phyloP scores from a whole-genome alignment of 805 yeast species.

The Metschnikowia colocasiae region DNA sequence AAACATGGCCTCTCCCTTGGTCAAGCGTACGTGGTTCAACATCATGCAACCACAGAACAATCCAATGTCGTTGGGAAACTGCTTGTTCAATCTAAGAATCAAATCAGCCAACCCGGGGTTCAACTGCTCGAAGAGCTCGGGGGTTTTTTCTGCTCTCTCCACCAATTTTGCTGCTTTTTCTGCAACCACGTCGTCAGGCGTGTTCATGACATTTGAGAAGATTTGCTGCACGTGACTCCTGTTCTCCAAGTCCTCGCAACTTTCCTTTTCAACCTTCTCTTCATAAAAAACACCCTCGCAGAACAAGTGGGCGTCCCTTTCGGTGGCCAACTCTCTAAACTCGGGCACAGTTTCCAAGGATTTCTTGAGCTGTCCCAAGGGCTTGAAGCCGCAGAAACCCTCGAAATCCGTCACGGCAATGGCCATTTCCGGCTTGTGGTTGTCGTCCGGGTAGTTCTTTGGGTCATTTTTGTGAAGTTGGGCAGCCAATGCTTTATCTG shows the following conservation, averaged over 20 bases:
- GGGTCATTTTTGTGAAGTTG: constrained; percentile 81
- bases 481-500: constrained; percentile 81
- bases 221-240: constrained; percentile 67
- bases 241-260: constrained; percentile 51
- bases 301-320: constrained; percentile 53
- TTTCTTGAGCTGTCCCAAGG: constrained; percentile 69
- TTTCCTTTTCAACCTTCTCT: constrained; percentile 43
- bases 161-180: constrained; percentile 63
- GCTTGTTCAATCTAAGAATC: constrained; percentile 72
- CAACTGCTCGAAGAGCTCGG: constrained; percentile 51
- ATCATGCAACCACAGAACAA: constrained; percentile 92
- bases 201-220: constrained; percentile 81
- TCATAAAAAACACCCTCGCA: constrained; percentile 42
- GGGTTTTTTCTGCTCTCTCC: constrained; percentile 54
- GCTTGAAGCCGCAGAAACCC: constrained; percentile 98
- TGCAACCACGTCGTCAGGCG: constrained; percentile 57
- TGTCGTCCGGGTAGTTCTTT: constrained; percentile 92
- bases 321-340: constrained; percentile 66
- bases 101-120: constrained; percentile 60
- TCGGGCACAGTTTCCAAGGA: constrained; percentile 75
- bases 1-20: constrained; percentile 94
- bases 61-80: constrained; percentile 93
- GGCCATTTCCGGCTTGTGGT: constrained; percentile 99
- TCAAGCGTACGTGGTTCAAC: constrained; percentile 79
- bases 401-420: constrained; percentile 93